Base-by-base conservation (phyloP, 2,329 filamentous ascomycete genomes). In the Pseudogymnoascus sp. region DNA sequence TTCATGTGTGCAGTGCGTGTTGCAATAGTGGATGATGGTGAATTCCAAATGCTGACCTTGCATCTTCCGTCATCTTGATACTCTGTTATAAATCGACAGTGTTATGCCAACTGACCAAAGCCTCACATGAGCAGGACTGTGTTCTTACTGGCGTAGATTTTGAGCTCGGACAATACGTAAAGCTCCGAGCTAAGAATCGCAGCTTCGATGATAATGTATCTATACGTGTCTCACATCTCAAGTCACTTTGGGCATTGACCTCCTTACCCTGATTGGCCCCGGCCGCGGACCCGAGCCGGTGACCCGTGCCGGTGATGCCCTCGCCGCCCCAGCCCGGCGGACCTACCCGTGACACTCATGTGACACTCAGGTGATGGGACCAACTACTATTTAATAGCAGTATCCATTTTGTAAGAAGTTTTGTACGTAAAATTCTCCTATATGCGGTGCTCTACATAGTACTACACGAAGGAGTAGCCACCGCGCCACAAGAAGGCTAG, bases 1-100 rank as follows among this genome's bases (percentile, higher is more conserved):
- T 55, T 73, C 69, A 59, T 73, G 71, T 5, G 72, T 70, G 58
- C 69, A 69, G 17, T 73, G 51, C 3, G 60, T 63, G 51, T 66
- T 66, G 41, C 71, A 69, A 59, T 72, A 66, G 55, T 73, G 71
- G 15, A 67, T 71, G 25, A 72, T 62, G 9, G 70, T 72, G 63
- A 65, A 70, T 63, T 71, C 72, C 31, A 71, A 55, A 44, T 65
- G 67, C 31, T 63, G 60, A 51, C 58, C 38, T 59, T 59, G 60
- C 12, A 15, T 8, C 41, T 62, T 61, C 48, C 36, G 64, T 39
- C 66, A 68, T 63, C n/a, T 64, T 63, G 63, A 63, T 55, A 15
- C 27, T 48, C 13, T 48, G 42, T 33, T 17, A 55, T 33, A 55
- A 55, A 55, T 17, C 13, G 4, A 13, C n/a, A 31, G 17, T 6